phyloP scores from a whole-genome alignment of 305 asterid species.

The Fraxinus sp. region DNA sequence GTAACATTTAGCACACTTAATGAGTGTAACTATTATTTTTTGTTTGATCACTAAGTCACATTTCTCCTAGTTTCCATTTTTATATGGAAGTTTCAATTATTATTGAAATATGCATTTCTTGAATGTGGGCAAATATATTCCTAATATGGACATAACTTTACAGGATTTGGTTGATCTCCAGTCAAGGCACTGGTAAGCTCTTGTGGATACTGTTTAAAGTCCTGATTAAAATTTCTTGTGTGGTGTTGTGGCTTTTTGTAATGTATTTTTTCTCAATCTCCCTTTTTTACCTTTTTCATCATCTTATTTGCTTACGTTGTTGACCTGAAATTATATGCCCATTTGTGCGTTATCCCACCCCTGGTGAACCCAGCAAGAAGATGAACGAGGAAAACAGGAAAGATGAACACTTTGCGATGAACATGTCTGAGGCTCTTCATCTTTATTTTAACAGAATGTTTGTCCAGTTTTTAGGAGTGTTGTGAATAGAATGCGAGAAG shows the following conservation, averaged over 20 bases:
- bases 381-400: background rate
- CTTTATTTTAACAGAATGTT: slow-evolving; percentile 10
- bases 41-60: background rate
- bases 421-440: slow-evolving; percentile 1
- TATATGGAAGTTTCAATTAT: background rate
- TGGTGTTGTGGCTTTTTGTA: slow-evolving; percentile 6
- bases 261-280: background rate
- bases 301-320: background rate
- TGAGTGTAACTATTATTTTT: slow-evolving; percentile 2
- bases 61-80: background rate
- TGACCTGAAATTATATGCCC: background rate
- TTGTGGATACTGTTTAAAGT: background rate
- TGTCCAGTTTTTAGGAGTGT: slow-evolving; percentile 7
- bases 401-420: background rate
- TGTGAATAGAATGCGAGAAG: background rate
- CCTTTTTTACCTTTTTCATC: slow-evolving; percentile 6
- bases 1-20: slow-evolving; percentile 14
- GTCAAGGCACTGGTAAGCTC: slow-evolving; percentile 39
- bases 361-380: slow-evolving; percentile 10
- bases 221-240: slow-evolving; percentile 10
- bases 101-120: slow-evolving; percentile 16
- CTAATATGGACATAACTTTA: slow-evolving; percentile 27
- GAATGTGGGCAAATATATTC: slow-evolving; percentile 1
- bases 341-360: background rate
- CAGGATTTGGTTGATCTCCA: slow-evolving; percentile 48